Conservation (phyloP, 164 flowering plant genomes). For the grape (Vitis vinifera) region DNA sequence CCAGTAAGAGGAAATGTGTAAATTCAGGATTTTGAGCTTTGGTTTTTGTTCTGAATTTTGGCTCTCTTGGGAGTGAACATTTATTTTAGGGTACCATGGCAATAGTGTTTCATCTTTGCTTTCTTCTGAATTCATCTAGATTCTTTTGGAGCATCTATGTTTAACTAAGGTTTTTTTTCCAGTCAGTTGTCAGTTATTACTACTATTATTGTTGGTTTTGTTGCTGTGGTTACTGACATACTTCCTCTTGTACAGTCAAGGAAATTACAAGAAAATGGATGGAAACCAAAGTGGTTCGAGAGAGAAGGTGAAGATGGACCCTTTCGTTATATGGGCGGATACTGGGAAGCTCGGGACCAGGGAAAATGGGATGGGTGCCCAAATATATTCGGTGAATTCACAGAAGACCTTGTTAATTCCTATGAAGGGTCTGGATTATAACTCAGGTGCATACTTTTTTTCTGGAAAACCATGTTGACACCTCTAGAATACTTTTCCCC, state of each 20-base stretch:
- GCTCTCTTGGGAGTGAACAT: no score
- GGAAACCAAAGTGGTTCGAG: slow-evolving; percentile 86
- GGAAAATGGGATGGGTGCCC: slow-evolving; percentile 76
- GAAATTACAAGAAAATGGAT: slow-evolving; percentile 87
- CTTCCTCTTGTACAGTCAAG: slow-evolving; percentile 56
- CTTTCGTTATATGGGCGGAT: slow-evolving; percentile 70
- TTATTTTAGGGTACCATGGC: no score
- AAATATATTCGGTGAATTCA: slow-evolving; percentile 64
- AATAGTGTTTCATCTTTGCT: not conserved
- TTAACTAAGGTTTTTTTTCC: no score
- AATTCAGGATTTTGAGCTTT: no score
- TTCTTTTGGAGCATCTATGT: no score
- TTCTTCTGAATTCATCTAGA: no score
- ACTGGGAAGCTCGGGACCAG: slow-evolving; percentile 86
- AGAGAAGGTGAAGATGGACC: slow-evolving; percentile 62
- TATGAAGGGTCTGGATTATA: slow-evolving; percentile 23
- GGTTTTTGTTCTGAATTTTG: no score
- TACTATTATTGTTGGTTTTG: not conserved
- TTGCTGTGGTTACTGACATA: not conserved
- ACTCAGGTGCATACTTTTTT: slow-evolving; percentile 33
- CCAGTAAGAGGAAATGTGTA: no score
- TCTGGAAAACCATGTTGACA: not conserved
- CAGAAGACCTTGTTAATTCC: slow-evolving; percentile 30
- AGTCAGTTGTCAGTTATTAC: no score
- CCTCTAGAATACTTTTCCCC: no score